Conservation (phyloP, 495 filamentous ascomycete species). For the Diplogelasinospora grovesii region DNA sequence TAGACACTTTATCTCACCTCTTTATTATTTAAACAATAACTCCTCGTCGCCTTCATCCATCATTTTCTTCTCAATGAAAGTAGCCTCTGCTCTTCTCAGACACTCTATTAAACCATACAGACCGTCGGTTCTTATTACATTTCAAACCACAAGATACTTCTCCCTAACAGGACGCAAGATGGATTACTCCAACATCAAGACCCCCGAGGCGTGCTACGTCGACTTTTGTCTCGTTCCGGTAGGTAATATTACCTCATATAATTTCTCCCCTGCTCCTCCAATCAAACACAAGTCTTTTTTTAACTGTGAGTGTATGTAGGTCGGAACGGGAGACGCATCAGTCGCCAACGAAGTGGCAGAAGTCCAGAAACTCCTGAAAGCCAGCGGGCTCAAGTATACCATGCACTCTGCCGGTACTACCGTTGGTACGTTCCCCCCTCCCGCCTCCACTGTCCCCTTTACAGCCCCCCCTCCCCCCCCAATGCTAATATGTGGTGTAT, state of each 20-base stretch:
- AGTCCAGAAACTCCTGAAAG: constrained; percentile 79
- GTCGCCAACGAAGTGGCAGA: constrained; percentile 83
- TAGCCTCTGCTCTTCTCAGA: too few species aligned
- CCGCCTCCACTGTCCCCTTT: neutral
- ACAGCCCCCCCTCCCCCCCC: neutral
- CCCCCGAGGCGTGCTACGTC: constrained; percentile 60
- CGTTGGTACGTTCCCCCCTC: constrained; percentile 55
- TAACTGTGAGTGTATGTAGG: constrained; percentile 38
- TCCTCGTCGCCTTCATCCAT: too few species aligned
- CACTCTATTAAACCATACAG: too few species aligned
- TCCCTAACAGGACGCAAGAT: too few species aligned
- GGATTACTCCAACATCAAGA: constrained; percentile 23
- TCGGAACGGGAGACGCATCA: constrained; percentile 74
- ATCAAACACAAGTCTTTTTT: too few species aligned
- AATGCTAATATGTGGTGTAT: neutral
- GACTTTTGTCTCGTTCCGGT: constrained; percentile 85
- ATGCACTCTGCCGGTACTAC: constrained; percentile 95
- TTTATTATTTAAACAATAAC: too few species aligned
- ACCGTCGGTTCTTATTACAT: too few species aligned
- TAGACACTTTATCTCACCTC: too few species aligned
- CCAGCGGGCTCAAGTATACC: constrained; percentile 67
- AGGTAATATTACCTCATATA: constrained; percentile 19
- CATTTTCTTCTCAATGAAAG: too few species aligned
- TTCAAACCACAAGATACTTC: too few species aligned
- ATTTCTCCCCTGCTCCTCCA: too few species aligned